Conservation (phyloP, 2,329 filamentous ascomycete genomes). For the Reticulascus tulasneorum region DNA sequence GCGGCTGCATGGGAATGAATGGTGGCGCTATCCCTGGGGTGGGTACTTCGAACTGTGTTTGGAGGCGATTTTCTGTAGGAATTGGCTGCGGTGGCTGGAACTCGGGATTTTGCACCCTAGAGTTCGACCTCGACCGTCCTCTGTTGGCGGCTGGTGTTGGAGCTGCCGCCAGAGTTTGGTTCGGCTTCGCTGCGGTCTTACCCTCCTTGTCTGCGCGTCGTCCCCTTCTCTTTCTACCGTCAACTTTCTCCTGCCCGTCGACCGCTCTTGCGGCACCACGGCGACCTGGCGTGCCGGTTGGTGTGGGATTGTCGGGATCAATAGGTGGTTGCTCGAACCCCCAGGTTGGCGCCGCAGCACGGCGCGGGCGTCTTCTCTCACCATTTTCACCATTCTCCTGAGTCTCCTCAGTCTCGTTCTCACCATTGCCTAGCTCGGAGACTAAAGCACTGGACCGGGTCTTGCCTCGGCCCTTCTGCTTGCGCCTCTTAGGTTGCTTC, state of each 20-base stretch:
- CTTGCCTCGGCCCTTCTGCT: conserved; percentile 48
- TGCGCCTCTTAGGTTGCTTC: conserved; percentile 56
- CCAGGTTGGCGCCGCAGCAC: conserved; percentile 69
- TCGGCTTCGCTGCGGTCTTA: conserved; percentile 35
- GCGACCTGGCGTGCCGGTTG: conserved; percentile 53
- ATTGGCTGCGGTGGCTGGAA: conserved; percentile 29
- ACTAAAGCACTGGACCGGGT: conserved; percentile 61
- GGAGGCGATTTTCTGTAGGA: conserved; percentile 36
- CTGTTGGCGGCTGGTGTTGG: conserved; percentile 37
- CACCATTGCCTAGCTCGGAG: conserved; percentile 60
- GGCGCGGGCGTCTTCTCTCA: conserved; percentile 56
- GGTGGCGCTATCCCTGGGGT: conserved; percentile 38
- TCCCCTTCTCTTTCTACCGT: conserved; percentile 36
- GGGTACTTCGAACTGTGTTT: conserved; percentile 40
- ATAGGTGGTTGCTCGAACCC: conserved; percentile 55
- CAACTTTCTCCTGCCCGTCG: conserved; percentile 38
- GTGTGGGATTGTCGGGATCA: conserved; percentile 58
- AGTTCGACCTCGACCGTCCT: conserved; percentile 52
- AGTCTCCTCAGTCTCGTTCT: conserved; percentile 52
- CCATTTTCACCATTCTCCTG: conserved; percentile 56
- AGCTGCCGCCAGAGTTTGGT: conserved; percentile 38
- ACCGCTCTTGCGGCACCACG: conserved; percentile 45
- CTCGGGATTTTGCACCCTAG: conserved; percentile 44
- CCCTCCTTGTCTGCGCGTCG: conserved; percentile 35
- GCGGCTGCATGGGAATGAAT: conserved; percentile 28